Conservation (phyloP, 2,329 filamentous ascomycete genomes). For the Aspergillus arachidicola region DNA sequence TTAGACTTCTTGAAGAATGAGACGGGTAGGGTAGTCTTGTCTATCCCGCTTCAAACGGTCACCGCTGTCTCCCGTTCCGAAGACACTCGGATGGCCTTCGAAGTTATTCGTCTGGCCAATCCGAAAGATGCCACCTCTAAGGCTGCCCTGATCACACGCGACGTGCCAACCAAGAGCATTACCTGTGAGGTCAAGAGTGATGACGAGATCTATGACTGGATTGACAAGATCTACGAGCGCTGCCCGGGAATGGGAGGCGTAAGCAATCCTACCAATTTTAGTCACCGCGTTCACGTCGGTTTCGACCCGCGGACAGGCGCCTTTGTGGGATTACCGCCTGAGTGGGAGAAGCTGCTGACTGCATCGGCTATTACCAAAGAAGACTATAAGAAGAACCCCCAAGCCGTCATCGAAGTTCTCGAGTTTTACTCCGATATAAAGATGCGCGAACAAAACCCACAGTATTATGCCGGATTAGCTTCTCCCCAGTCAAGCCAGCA, state of each 20-base stretch:
- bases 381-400: conserved; percentile 95
- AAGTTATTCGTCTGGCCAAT: conserved; percentile 74
- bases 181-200: conserved; percentile 94
- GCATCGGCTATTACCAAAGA: conserved; percentile 97
- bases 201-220: conserved; percentile 98
- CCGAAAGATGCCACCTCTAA: conserved; percentile 64
- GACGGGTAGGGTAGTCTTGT: conserved; percentile 82
- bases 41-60: conserved; percentile 82
- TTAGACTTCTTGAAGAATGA: conserved; percentile 94
- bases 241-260: conserved; percentile 98
- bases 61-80: conserved; percentile 90
- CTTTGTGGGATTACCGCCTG: conserved; percentile 89
- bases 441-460: conserved; percentile 64
- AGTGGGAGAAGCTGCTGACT: conserved; percentile 96
- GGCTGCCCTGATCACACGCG: conserved; percentile 73
- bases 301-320: conserved; percentile 95
- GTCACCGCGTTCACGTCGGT: conserved; percentile 93
- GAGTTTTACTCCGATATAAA: conserved; percentile 72
- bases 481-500: conserved; percentile 62
- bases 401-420: conserved; percentile 70
- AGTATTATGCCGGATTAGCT: conserved; percentile 60
- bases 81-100: conserved; percentile 87
- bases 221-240: conserved; percentile 94
- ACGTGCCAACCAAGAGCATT: conserved; percentile 78
- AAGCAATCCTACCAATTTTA: conserved; percentile 98